A percentile compares a stretch with the other conserved stretches of the same genome.
These are phyloP conservation scores for Kockiozyma suomiensis DNA, from an alignment of 805 yeast species.

Conservation along the genomic window DNA sequence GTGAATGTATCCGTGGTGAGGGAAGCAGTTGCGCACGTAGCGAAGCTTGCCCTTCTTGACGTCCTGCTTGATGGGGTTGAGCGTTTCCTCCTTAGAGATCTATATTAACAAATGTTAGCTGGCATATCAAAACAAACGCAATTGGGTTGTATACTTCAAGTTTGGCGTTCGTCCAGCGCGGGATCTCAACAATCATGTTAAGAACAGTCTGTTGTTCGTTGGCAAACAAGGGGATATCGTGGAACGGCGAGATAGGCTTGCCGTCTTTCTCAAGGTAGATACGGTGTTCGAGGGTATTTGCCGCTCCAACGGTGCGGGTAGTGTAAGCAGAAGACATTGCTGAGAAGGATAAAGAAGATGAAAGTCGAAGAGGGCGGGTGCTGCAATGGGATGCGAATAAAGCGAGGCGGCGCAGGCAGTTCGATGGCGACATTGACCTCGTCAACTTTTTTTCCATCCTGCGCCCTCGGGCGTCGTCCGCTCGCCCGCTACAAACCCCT, in stretches of 20 bases:
- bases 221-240: slow-evolving; percentile 89
- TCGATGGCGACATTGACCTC: not conserved
- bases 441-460: not conserved
- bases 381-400: not conserved
- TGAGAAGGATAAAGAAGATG: not conserved
- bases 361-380: not conserved
- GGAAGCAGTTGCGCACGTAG: slow-evolving; percentile 96
- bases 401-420: slow-evolving; percentile 2
- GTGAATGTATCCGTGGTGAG: slow-evolving; percentile 97
- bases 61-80: slow-evolving; percentile 96
- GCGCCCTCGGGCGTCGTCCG: not conserved
- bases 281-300: slow-evolving; percentile 91
- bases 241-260: slow-evolving; percentile 93
- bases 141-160: slow-evolving; percentile 52
- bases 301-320: slow-evolving; percentile 92
- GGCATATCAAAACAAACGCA: not conserved
- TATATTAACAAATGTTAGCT: not conserved
- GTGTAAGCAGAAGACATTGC: slow-evolving; percentile 55
- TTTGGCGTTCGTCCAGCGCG: slow-evolving; percentile 98
- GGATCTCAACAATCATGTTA: slow-evolving; percentile 94
- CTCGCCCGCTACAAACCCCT: not conserved
- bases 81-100: slow-evolving; percentile 61
- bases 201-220: slow-evolving; percentile 86
- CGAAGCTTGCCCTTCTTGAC: slow-evolving; percentile 85
- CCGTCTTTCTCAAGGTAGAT: slow-evolving; percentile 92